Evolutionary conservation across 306 rosid genomes (phyloP).

Genomic region (Pterocarpus macrocarpus): DNA sequence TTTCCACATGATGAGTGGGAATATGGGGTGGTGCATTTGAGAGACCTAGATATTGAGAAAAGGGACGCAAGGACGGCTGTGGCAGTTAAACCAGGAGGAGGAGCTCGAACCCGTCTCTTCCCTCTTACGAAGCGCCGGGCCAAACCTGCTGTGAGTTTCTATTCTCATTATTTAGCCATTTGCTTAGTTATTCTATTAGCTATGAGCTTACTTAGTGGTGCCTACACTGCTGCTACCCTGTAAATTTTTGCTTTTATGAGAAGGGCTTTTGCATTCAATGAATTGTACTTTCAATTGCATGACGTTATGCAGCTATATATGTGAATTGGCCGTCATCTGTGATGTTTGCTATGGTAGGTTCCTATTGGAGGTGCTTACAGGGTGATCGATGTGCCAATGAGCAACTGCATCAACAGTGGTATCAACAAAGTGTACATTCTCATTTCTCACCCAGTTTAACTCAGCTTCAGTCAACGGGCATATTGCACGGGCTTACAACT

Average conservation of each 20-base stretch:
- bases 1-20: conserved; percentile 41
- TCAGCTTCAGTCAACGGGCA: conserved; percentile 95
- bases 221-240: background rate
- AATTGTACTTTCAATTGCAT: background rate
- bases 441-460: conserved; percentile 93
- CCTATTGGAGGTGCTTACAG: conserved; percentile 93
- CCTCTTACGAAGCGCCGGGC: conserved; percentile 96
- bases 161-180: conserved; percentile 3
- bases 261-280: background rate
- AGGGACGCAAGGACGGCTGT: conserved; percentile 76
- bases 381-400: conserved; percentile 96
- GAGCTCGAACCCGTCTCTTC: conserved; percentile 98
- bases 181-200: background rate
- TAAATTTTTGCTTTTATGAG: background rate
- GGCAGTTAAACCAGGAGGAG: conserved; percentile 91
- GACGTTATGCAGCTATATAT: background rate
- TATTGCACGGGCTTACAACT: conserved; percentile 93
- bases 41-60: conserved; percentile 62
- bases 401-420: conserved; percentile 97
- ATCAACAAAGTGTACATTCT: conserved; percentile 94
- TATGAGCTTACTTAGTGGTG: background rate
- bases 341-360: conserved; percentile 54
- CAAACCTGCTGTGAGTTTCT: conserved; percentile 83
- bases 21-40: conserved; percentile 66
- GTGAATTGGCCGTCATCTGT: conserved; percentile 33